Evolutionary conservation across 768 basidiomycete species (phyloP), one percentile per base, ranked within the genome.

Genomic region (Leucogyrophana mollusca): DNA sequence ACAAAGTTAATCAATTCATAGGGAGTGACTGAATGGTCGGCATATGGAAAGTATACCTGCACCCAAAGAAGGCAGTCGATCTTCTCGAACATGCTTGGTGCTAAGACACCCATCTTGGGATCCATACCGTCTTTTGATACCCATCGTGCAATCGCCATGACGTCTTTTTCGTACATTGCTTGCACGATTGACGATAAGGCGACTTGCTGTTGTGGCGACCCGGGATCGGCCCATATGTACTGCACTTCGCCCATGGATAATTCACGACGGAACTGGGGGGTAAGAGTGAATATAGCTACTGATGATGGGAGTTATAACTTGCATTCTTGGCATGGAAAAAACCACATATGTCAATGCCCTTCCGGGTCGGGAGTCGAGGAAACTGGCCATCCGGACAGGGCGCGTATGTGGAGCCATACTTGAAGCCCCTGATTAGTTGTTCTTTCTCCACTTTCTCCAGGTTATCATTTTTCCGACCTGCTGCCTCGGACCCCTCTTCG

Each of bases 361-460:
- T 86, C 58, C 70, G 77, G 1, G 92, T 89, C n/a, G 71, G 67
- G 32, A 96, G 69, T 51, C 72, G 77, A 23, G 80, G 79, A 56
- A 93, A 95, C 43, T 85, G 82, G n/a, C 83, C 90, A 42, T 91
- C 90, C 2, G 90, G 87, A 65, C 86, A 85, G 1, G 90, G 91
- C 3, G 82, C 87, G 64, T 91, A 94, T 1, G 89, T 87, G 2
- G 90, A 78, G 16, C 94, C 94, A 57, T 96, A 95, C 67, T 89
- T 88, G 73, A 88, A 94, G 2, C 90, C 92, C 53, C 75, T 70
- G 18, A 90, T 73, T 7, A 94, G 80, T 30, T 92, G 78, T 55
- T 90, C 87, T 64, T 86, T 87, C 60, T 89, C 84, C 5, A 90
- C 79, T 49, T 76, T 78, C 56, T 79, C 75, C 20, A 72, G 46